phyloP scores from a whole-genome alignment of 495 filamentous ascomycete species.

The Corynascus novoguineensis region DNA sequence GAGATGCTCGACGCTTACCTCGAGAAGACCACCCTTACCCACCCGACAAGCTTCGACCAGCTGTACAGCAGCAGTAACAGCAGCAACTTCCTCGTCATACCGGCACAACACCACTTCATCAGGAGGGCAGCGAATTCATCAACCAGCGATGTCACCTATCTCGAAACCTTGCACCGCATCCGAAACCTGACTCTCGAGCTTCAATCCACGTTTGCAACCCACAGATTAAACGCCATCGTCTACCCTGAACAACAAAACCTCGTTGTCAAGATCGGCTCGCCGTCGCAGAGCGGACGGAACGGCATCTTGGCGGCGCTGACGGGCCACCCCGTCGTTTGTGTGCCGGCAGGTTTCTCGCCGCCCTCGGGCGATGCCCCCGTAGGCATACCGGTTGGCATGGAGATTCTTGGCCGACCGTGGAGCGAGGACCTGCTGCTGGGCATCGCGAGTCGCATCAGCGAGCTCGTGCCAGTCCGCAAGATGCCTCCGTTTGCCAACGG shows the following conservation, averaged over 20 bases:
- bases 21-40: constrained; percentile 25
- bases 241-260: constrained; percentile 64
- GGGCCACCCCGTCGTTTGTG: constrained; percentile 56
- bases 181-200: constrained; percentile 43
- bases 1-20: constrained; percentile 47
- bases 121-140: constrained; percentile 45
- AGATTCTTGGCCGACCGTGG: constrained; percentile 54
- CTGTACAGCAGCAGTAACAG: constrained; percentile 33
- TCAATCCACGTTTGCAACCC: constrained; percentile 39
- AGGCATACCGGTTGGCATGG: constrained; percentile 60
- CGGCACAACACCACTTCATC: constrained; percentile 49
- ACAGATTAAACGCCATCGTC: constrained; percentile 52
- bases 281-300: constrained; percentile 54
- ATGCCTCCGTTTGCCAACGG: constrained; percentile 39
- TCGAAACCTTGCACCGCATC: constrained; percentile 38
- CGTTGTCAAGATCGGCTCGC: constrained; percentile 51
- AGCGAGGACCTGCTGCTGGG: constrained; percentile 49
- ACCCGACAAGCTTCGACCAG: constrained; percentile 39
- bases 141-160: constrained; percentile 43
- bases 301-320: constrained; percentile 61
- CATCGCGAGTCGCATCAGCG: constrained; percentile 37
- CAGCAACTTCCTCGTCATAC: constrained; percentile 50
- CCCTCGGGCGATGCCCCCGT: constrained; percentile 41
- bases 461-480: constrained; percentile 43
- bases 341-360: constrained; percentile 47